These are phyloP conservation scores for Cutaneotrichosporon sp. DNA, from an alignment of 1,284 basidiomycete species.

Conservation along the genomic window DNA sequence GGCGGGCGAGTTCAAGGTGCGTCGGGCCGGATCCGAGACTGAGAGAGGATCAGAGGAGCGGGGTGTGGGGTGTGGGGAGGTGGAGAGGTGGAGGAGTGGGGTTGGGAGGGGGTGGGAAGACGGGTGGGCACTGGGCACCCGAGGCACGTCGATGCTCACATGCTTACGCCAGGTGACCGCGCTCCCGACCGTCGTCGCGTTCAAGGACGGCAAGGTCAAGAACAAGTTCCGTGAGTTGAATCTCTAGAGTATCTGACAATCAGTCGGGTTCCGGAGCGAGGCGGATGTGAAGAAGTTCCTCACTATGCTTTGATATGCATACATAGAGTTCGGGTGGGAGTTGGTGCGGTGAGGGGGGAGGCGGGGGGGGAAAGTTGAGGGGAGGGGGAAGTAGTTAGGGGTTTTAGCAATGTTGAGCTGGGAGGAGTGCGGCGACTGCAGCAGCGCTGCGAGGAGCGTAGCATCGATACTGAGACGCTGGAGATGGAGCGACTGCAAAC, in stretches of 20 bases:
- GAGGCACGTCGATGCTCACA: neutral
- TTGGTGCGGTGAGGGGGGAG: neutral
- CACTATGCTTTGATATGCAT: slow-evolving; percentile 31
- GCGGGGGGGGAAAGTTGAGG: too few species aligned
- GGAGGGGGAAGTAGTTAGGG: too few species aligned
- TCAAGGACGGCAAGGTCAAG: slow-evolving; percentile 50
- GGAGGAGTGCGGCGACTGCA: too few species aligned
- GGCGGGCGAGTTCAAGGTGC: slow-evolving; percentile 49
- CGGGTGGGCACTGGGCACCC: neutral
- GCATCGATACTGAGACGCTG: too few species aligned
- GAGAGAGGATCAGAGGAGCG: too few species aligned
- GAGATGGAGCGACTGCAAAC: too few species aligned
- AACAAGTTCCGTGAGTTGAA: slow-evolving; percentile 50
- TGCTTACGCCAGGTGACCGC: slow-evolving; percentile 41
- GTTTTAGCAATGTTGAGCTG: too few species aligned
- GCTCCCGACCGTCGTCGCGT: slow-evolving; percentile 51
- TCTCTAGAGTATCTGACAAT: neutral
- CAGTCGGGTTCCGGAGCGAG: slow-evolving; percentile 48
- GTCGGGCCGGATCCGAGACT: slow-evolving; percentile 11
- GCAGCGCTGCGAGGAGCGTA: too few species aligned
- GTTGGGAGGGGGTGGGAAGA: neutral
- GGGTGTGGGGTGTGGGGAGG: neutral
- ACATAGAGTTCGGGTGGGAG: slow-evolving; percentile 3
- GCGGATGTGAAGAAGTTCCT: slow-evolving; percentile 51
- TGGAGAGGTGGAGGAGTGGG: too few species aligned